Base-by-base conservation (phyloP, 495 filamentous ascomycete genomes). In the Poronia punctata region DNA sequence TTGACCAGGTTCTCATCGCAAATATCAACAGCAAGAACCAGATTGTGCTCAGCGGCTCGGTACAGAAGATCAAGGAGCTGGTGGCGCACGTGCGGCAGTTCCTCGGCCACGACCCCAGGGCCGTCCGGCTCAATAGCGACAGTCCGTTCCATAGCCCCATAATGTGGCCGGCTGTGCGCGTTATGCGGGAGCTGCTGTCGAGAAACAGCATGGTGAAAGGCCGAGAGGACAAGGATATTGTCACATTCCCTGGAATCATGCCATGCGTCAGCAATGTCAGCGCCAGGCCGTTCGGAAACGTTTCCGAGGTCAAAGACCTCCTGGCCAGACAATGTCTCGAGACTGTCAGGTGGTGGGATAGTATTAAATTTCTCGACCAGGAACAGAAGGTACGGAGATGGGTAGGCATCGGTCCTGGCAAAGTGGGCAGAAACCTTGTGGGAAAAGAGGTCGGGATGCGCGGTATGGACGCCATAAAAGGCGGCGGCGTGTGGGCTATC, bases 11-110 rank as follows among this genome's bases (percentile, higher is more conserved):
- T 39, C 70, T 82, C 37, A 88, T 98, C 45, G 92, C 88, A 20
- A 98, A 98, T 53, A 79, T 95, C 62, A 98, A 98, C 62, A 82
- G 78, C 49, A 92, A 86, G 62, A 95, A 93, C 52, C 92, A 98
- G 59, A 93, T 98, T 52, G 92, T 98, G 39, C 68, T 98, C 23
- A 88, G 83, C 48, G 92, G 92, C 3, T 92, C 80, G 57, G 79
- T 97, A 28, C 80, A 84, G 50, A 70, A 79, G 40, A 95, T 97
- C 56, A 83, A 81, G 50, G 80, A 80, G 22, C 79, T 95, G n/a
- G 62, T 95, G 16, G 80, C 87, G 10, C 88, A 98, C 55, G 69
- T 98, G 40, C 72, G 92, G 34, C 86, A 95, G 54, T 98, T 95
- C 59, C 76, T 84, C 19, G 92, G 92, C 5, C 88, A 95, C 50